Conservation (phyloP, 176 grass and related monocot genomes). For the Carex cristatella region DNA sequence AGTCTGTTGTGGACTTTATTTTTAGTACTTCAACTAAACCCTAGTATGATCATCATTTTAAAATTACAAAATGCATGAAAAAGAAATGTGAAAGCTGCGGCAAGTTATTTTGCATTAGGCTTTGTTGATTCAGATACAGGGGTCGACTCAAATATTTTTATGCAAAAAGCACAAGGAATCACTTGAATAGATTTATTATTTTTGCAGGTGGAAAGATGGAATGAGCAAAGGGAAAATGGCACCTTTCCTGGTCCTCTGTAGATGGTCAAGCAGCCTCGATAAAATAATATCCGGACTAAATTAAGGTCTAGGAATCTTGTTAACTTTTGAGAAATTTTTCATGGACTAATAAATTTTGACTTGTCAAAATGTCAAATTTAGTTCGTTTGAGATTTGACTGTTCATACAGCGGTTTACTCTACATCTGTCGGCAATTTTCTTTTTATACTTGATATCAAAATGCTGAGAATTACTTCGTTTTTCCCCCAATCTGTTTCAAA, state of each 20-base stretch:
- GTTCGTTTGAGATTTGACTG: constrained; percentile 23
- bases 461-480: constrained; percentile 1
- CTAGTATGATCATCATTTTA: not conserved
- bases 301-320: constrained; percentile 10
- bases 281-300: constrained; percentile 11
- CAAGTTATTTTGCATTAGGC: not conserved
- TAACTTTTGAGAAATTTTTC: constrained; percentile 7
- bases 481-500: constrained; percentile 9
- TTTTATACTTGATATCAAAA: not conserved
- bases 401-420: not conserved
- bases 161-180: not conserved
- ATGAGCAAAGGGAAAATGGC: constrained; percentile 87
- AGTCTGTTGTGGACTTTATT: not conserved
- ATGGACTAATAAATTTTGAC: constrained; percentile 24
- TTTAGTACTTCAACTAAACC: not conserved
- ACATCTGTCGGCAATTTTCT: not conserved
- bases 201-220: constrained; percentile 84
- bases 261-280: not conserved
- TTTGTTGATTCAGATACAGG: not conserved
- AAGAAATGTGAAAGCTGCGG: not conserved
- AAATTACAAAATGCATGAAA: not conserved
- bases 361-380: not conserved
- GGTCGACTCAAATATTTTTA: not conserved
- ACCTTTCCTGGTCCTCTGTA: constrained; percentile 87
- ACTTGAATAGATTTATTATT: not conserved